Evolutionary conservation across 1,284 basidiomycete species (phyloP).

Genomic region (Athelia psychrophila): DNA sequence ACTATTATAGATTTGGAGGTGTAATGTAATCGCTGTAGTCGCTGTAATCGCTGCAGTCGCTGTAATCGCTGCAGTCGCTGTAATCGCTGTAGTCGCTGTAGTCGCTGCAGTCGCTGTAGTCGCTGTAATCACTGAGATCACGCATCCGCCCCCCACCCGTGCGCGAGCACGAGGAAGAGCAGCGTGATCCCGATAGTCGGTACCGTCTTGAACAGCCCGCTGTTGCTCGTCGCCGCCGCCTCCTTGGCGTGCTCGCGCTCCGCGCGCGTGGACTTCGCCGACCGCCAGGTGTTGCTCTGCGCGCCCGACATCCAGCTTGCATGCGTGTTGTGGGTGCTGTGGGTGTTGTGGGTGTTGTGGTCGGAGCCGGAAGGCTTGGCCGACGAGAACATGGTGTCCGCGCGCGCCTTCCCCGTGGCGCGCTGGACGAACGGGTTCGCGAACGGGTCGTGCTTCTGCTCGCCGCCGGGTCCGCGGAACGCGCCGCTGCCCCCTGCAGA

Average conservation of each 20-base stretch:
- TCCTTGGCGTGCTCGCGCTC: background rate
- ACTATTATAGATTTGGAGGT: slow-evolving; percentile 12
- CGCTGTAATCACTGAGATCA: slow-evolving; percentile 1
- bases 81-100: background rate
- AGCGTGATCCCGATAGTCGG: background rate
- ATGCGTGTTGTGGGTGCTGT: too few relatives aligned
- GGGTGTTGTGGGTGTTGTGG: too few relatives aligned
- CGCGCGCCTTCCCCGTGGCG: slow-evolving; percentile 19
- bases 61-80: background rate
- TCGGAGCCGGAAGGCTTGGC: slow-evolving; percentile 3
- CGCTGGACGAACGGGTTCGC: slow-evolving; percentile 24
- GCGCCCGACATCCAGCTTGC: slow-evolving; percentile 15
- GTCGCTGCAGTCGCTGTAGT: background rate
- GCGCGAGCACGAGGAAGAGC: background rate
- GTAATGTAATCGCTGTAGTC: too few relatives aligned
- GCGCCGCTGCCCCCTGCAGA: slow-evolving; percentile 5
- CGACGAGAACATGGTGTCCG: background rate
- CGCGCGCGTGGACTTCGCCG: background rate
- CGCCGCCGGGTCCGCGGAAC: slow-evolving; percentile 2
- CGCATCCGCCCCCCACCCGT: background rate
- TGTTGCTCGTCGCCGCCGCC: background rate
- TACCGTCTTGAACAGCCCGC: background rate
- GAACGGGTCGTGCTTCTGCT: slow-evolving; percentile 21
- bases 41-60: background rate
- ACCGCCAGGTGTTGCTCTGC: background rate